A percentile compares a stretch with the other conserved stretches of the same genome.
These are phyloP conservation scores for Ilex asprella DNA, from an alignment of 257 asterid species.

Conservation along the genomic window DNA sequence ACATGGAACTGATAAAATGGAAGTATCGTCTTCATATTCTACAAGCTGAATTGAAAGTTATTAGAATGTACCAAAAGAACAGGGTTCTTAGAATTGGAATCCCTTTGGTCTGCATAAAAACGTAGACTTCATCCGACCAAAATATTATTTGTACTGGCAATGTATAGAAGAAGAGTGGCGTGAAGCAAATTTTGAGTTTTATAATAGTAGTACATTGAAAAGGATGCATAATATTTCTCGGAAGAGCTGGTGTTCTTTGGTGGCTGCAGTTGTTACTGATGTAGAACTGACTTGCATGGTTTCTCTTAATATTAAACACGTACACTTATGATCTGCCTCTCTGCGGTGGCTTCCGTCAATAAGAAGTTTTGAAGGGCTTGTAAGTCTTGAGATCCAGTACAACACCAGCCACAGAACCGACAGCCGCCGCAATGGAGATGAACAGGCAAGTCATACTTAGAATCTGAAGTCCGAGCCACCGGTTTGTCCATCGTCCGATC, in stretches of 20 bases:
- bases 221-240: not conserved
- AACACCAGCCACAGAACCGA: slow-evolving; percentile 36
- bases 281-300: not conserved
- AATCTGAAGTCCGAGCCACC: slow-evolving; percentile 34
- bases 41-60: too few species aligned
- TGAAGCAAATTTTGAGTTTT: not conserved
- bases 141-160: not conserved
- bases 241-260: too few species aligned
- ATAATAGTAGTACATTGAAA: too few species aligned
- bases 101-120: not conserved
- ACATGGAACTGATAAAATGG: too few species aligned
- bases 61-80: too few species aligned
- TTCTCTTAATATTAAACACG: not conserved
- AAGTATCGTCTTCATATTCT: too few species aligned
- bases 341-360: not conserved
- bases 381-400: slow-evolving; percentile 30
- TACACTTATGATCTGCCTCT: not conserved
- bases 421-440: slow-evolving; percentile 31
- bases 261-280: too few species aligned
- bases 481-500: slow-evolving; percentile 22
- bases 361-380: slow-evolving; percentile 41
- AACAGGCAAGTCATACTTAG: slow-evolving; percentile 32
- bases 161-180: not conserved
- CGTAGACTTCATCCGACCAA: not conserved
- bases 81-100: too few species aligned